Conservation (phyloP, 75 land plant species). For the Picea glauca region DNA sequence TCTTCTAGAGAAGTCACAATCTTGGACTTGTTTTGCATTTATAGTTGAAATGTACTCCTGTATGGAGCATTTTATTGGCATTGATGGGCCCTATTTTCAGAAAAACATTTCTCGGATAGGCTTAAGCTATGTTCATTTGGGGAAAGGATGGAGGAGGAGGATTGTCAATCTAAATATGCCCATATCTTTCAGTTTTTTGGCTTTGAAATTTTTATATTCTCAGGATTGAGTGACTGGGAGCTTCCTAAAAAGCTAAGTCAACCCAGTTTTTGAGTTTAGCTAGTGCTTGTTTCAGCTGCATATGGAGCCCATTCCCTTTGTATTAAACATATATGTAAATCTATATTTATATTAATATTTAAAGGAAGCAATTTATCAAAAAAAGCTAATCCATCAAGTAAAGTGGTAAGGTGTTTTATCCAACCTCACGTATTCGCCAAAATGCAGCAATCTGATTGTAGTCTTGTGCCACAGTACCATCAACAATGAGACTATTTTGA, state of each 20-base stretch:
- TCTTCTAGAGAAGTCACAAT: not conserved
- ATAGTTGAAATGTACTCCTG: not conserved
- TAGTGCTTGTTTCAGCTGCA: no score
- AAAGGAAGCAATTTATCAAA: no score
- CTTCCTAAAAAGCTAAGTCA: not conserved
- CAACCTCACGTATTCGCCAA: slow-evolving; percentile 96
- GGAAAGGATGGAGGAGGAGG: not conserved
- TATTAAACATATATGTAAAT: no score
- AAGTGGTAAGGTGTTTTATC: not conserved
- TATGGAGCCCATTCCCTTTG: no score
- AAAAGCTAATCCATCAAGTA: not conserved
- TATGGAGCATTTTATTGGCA: not conserved
- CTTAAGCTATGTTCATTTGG: not conserved
- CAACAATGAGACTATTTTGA: slow-evolving; percentile 69
- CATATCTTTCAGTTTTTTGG: not conserved
- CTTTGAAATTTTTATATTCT: not conserved
- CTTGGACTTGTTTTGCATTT: not conserved
- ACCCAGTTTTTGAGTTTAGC: not conserved
- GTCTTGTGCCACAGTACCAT: slow-evolving; percentile 95
- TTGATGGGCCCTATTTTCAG: not conserved
- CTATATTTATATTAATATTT: no score
- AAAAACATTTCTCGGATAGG: not conserved
- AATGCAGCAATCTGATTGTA: slow-evolving; percentile 78
- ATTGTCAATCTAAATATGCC: not conserved
- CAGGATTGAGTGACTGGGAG: not conserved